Conservation (phyloP, 2,329 filamentous ascomycete species). For the Trichoderma sp. region DNA sequence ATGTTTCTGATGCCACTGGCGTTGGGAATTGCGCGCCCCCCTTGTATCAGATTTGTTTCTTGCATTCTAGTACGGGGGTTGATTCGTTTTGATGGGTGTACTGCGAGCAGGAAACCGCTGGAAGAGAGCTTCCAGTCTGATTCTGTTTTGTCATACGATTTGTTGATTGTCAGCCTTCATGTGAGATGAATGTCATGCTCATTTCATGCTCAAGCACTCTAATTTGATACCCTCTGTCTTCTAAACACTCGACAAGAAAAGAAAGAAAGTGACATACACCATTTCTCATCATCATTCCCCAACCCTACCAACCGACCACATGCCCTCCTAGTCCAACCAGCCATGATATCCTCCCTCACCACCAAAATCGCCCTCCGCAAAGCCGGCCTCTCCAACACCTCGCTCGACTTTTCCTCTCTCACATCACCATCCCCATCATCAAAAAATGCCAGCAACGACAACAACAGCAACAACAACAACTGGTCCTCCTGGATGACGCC, state of each 20-base stretch:
- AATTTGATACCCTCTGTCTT: neutral
- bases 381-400: constrained; percentile 54
- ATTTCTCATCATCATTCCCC: neutral
- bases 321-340: neutral
- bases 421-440: constrained; percentile 28
- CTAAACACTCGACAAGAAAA: too few relatives aligned
- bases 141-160: neutral
- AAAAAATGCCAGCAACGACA: constrained; percentile 25
- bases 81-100: neutral
- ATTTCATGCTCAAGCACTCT: neutral
- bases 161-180: neutral
- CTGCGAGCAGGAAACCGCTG: neutral
- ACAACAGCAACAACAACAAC: constrained; percentile 24
- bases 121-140: neutral
- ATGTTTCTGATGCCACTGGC: neutral
- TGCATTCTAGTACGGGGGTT: neutral
- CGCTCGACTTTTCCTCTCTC: constrained; percentile 44
- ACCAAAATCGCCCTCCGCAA: constrained; percentile 62
- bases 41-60: constrained; percentile 21
- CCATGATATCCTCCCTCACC: constrained; percentile 58
- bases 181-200: neutral
- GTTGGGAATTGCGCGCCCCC: neutral
- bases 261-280: neutral
- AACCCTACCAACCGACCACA: neutral
- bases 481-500: constrained; percentile 50